Evolutionary conservation across 345 rosid species (phyloP).

Genomic region (Brassica cretica): DNA sequence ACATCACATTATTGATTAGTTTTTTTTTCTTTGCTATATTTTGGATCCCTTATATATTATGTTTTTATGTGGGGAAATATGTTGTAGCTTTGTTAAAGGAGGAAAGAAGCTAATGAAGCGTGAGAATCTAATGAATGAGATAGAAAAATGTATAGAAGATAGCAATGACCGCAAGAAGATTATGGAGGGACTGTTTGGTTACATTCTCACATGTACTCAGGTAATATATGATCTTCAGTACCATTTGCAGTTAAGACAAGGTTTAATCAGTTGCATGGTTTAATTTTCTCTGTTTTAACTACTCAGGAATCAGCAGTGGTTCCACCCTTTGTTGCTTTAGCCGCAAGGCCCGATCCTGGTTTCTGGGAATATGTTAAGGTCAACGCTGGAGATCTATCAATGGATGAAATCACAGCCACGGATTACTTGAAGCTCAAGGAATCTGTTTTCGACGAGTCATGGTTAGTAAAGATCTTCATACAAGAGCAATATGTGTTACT

Average conservation of each 20-base stretch:
- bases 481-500: neutral
- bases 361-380: constrained; percentile 89
- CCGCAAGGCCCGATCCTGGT: constrained; percentile 83
- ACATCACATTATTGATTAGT: neutral
- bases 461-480: constrained; percentile 45
- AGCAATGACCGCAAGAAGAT: constrained; percentile 56
- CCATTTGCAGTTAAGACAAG: neutral
- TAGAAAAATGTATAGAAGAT: constrained; percentile 66
- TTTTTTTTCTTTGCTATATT: neutral
- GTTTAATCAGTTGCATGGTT: neutral
- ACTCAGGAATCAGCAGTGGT: constrained; percentile 83
- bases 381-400: constrained; percentile 56
- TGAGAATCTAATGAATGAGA: constrained; percentile 59
- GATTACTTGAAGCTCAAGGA: constrained; percentile 86
- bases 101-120: constrained; percentile 77
- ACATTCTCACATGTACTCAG: constrained; percentile 69
- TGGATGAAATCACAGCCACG: constrained; percentile 52
- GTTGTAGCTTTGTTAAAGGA: constrained; percentile 50
- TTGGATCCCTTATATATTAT: neutral
- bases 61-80: neutral
- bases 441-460: constrained; percentile 64
- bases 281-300: neutral
- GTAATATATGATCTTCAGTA: constrained; percentile 28
- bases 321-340: constrained; percentile 79
- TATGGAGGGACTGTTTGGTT: constrained; percentile 77